Conservation (phyloP, 208 protist species). For the Crithidia mellificae region DNA sequence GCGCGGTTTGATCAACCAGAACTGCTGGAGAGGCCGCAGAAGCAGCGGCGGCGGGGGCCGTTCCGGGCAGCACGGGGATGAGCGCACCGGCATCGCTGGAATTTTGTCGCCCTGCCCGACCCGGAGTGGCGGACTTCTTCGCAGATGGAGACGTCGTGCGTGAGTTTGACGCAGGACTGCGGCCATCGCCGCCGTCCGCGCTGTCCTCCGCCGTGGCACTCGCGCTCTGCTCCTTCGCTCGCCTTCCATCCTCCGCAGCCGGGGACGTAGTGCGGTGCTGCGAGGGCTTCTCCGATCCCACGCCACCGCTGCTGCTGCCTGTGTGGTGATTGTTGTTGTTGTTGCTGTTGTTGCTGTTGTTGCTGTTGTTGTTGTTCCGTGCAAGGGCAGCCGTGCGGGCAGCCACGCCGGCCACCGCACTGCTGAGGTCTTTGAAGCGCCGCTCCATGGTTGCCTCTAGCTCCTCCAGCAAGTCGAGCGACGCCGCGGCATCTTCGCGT, state of each 20-base stretch:
- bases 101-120: neutral
- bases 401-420: slow-evolving; percentile 44
- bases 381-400: slow-evolving; percentile 27
- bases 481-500: slow-evolving; percentile 71
- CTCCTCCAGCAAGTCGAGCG: slow-evolving; percentile 67
- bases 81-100: slow-evolving; percentile 2
- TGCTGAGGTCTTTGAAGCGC: slow-evolving; percentile 68
- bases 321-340: neutral
- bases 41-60: neutral
- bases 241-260: neutral
- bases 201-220: slow-evolving; percentile 4
- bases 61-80: slow-evolving; percentile 2
- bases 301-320: neutral
- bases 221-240: slow-evolving; percentile 7
- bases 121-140: slow-evolving; percentile 6
- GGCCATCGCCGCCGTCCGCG: neutral
- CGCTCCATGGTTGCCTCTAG: slow-evolving; percentile 63
- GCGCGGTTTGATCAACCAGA: slow-evolving; percentile 33
- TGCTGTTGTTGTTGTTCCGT: slow-evolving; percentile 3
- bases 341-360: neutral
- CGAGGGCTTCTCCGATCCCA: slow-evolving; percentile 4
- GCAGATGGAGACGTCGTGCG: neutral
- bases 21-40: neutral
- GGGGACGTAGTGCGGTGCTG: slow-evolving; percentile 1
- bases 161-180: neutral